Evolutionary conservation across 2,329 filamentous ascomycete genomes (phyloP), one percentile per base, ranked within the genome.

Genomic region (Fusarium sp.): DNA sequence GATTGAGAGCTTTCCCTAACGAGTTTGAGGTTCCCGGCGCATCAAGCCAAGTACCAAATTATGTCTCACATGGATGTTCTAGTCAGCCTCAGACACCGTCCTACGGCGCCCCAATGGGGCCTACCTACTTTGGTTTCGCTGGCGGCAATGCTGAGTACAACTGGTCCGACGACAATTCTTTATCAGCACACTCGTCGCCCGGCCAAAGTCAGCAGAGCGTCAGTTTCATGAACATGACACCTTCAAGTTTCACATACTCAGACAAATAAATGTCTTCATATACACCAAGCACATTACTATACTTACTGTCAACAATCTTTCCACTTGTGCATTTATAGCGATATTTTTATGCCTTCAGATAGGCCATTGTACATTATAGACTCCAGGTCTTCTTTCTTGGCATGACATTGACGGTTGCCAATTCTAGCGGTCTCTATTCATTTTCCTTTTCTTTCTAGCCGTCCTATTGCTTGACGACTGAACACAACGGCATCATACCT

Each of bases 41-140:
- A 32, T 76, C 82, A 1, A 72, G 64, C 9, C 53, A 73, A 27
- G 72, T 82, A 13, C 78, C 82, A 2, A 74, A 72, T 49, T 85
- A 84, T 67, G 69, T 82, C 15, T 75, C 70, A 31, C 75, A 75
- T 33, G 70, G 67, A 63, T 69, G 72, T 45, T 65, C 71, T 11
- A 82, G 78, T 69, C 78, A 83, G 53, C 79, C 82, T 9, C 73
- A 78, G 14, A 83, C 83, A 3, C 81, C 82, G 5, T 76, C 80
- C 3, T 81, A 79, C 46, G 71, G 76, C 4, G 72, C 75, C 42
- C 74, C 75, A 48, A 76, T 84, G 68, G 76, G 77, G 1, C 74
- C 77, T 9, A 68, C 73, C 9, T 82, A 80, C 44, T 78, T 77
- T 48, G 70, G 67, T 25, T 75, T 70, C 47, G 72, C 74, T 50